A percentile compares a stretch with the other conserved stretches of the same genome.
phyloP scores from a whole-genome alignment of 2,329 filamentous ascomycete genomes.

The Dryadomyces quercus-mongolicae region DNA sequence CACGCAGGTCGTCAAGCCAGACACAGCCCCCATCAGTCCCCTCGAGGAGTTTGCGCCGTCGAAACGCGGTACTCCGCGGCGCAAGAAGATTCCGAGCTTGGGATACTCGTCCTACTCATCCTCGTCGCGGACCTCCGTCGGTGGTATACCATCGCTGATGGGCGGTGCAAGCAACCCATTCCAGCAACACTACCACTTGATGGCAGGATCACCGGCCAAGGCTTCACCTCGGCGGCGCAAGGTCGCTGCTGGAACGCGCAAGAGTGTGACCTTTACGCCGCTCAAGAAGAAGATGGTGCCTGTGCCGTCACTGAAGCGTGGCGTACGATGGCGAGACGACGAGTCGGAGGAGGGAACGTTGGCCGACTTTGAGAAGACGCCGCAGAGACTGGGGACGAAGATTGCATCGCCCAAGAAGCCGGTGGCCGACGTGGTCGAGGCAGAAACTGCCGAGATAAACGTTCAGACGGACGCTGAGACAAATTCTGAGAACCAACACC shows the following conservation, averaged over 20 bases:
- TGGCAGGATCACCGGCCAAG: conserved; percentile 52
- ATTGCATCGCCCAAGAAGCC: background rate
- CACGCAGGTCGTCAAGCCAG: conserved; percentile 76
- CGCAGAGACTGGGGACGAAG: conserved; percentile 41
- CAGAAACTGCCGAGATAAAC: background rate
- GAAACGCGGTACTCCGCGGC: conserved; percentile 65
- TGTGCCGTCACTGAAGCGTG: conserved; percentile 52
- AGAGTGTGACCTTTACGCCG: conserved; percentile 70
- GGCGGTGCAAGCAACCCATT: conserved; percentile 18
- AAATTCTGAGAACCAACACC: background rate
- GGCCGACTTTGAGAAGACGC: conserved; percentile 86
- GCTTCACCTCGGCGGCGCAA: conserved; percentile 73
- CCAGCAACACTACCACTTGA: conserved; percentile 13
- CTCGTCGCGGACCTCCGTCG: background rate
- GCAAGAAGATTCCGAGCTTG: conserved; percentile 41
- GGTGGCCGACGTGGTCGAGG: background rate
- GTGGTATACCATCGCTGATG: conserved; percentile 8
- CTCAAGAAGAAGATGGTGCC: conserved; percentile 54
- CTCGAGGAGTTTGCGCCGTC: conserved; percentile 49
- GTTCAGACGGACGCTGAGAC: too few relatives aligned
- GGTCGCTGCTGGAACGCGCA: conserved; percentile 36
- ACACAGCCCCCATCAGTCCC: background rate
- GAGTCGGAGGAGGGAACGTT: conserved; percentile 69
- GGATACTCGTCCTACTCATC: conserved; percentile 7
- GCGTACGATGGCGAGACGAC: conserved; percentile 87